Conservation (phyloP, 169 alveolate species). For the Cystoisospora suis region DNA sequence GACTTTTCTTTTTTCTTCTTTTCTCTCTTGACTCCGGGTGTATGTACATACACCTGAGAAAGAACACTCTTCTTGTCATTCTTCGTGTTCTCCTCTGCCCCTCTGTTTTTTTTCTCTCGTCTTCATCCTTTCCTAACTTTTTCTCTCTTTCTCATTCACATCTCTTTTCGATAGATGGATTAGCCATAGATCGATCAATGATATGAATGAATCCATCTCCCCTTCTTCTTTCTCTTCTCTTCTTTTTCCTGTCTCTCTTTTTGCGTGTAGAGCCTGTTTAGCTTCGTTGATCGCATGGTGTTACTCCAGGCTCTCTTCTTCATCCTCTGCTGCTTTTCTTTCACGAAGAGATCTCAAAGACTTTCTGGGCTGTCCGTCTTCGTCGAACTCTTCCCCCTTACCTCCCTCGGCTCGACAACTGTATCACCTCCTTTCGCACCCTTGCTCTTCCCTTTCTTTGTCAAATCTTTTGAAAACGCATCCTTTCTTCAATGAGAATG, state of each 20-base stretch:
- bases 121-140: too few relatives aligned
- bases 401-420: constrained; percentile 1
- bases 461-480: neutral
- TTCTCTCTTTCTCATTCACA: too few relatives aligned
- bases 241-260: neutral
- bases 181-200: too few relatives aligned
- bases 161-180: too few relatives aligned
- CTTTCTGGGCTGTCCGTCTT: neutral
- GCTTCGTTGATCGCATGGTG: constrained; percentile 3
- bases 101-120: too few relatives aligned
- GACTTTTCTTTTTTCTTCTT: too few relatives aligned
- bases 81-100: too few relatives aligned
- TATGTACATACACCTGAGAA: too few relatives aligned
- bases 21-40: too few relatives aligned
- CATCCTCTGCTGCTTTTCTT: neutral
- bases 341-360: too few relatives aligned
- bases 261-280: neutral
- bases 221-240: neutral
- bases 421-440: neutral
- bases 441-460: neutral
- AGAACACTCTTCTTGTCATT: too few relatives aligned
- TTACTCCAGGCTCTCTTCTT: neutral
- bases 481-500: neutral
- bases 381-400: neutral
- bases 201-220: too few relatives aligned